Base-by-base conservation (phyloP, 495 filamentous ascomycete species). In the Lophium mytilinum region DNA sequence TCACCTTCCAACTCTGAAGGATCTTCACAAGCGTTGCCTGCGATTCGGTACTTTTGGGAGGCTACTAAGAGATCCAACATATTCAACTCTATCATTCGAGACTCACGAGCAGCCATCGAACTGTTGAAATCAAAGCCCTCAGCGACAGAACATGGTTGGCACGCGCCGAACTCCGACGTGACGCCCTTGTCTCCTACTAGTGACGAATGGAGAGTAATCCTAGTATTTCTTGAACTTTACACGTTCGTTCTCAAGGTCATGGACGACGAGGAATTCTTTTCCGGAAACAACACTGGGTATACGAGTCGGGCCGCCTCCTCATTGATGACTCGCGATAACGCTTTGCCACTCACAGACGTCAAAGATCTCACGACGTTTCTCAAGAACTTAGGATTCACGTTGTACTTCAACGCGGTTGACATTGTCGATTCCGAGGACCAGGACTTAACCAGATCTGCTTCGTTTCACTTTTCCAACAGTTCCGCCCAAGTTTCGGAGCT, bases 191-290 rank as follows among this genome's bases (percentile, higher is more conserved):
- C 70, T 9, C 8, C 52, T 42, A 10, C 62, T 62, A 81, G 85
- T 42, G 81, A 85, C 55, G 87, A 96, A 67, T 97, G 94, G 94
- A 83, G 84, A 12, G 84, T 92, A 1, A 82, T 96, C 36, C 76
- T 97, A 0, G 77, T 97, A 1, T 99, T 97, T 66, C 77, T 99
- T 24, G 93, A 97, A 63, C 79, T 97, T 10, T 99, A 95, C 69
- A 88, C 85, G 11, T 96, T 97, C 67, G 78, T 96, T 5, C 74
- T 97, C 35, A 86, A 90, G 62, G 80, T 96, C 46, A 96, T 88
- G 72, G 94, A 97, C 62, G 93, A 99, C 57, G 91, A 97, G 53
- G 86, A 89, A 53, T 90, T 90, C 63, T 78, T 89, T 42, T 72
- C 75, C 50, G 68, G 56, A 21, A 61, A 45, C 40, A 33, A 73